These are phyloP conservation scores for Physcia stellaris DNA, from an alignment of 495 filamentous ascomycete genomes.

Conservation along the genomic window DNA sequence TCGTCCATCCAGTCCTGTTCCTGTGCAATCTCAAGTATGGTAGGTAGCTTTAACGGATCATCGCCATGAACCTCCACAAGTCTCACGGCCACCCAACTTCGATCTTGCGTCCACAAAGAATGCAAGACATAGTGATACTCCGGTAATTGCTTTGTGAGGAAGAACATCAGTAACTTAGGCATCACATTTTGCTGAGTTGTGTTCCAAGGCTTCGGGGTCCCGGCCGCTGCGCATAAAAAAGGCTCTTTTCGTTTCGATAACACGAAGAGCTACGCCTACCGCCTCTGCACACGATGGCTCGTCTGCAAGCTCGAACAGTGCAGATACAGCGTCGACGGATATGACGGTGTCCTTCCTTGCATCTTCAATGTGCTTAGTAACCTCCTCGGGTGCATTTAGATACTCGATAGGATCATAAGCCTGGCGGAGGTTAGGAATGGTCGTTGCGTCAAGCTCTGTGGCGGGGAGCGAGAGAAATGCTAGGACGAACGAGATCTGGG, in stretches of 20 bases:
- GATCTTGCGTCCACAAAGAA: constrained; percentile 79
- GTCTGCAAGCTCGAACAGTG: constrained; percentile 68
- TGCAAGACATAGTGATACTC: constrained; percentile 76
- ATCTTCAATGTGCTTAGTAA: constrained; percentile 55
- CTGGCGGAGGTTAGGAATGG: constrained; percentile 64
- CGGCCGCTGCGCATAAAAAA: constrained; percentile 67
- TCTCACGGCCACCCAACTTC: constrained; percentile 62
- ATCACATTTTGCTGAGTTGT: constrained; percentile 48
- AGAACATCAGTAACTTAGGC: constrained; percentile 44
- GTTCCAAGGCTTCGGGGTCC: constrained; percentile 52
- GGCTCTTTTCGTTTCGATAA: too few relatives aligned
- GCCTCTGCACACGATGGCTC: too few relatives aligned
- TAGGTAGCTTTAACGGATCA: constrained; percentile 58
- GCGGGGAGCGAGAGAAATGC: constrained; percentile 59
- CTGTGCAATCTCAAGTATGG: constrained; percentile 70
- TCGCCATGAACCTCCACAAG: constrained; percentile 66
- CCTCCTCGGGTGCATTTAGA: constrained; percentile 50
- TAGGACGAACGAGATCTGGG: constrained; percentile 80
- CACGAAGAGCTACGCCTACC: too few relatives aligned
- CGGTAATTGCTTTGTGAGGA: constrained; percentile 46
- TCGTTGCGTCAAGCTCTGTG: constrained; percentile 64
- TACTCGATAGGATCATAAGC: constrained; percentile 71
- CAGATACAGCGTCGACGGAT: constrained; percentile 72
- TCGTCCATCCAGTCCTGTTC: constrained; percentile 73
- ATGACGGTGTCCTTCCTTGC: constrained; percentile 78